Conservation (phyloP, 1,284 basidiomycete genomes). For the Phylloporus sp. region DNA sequence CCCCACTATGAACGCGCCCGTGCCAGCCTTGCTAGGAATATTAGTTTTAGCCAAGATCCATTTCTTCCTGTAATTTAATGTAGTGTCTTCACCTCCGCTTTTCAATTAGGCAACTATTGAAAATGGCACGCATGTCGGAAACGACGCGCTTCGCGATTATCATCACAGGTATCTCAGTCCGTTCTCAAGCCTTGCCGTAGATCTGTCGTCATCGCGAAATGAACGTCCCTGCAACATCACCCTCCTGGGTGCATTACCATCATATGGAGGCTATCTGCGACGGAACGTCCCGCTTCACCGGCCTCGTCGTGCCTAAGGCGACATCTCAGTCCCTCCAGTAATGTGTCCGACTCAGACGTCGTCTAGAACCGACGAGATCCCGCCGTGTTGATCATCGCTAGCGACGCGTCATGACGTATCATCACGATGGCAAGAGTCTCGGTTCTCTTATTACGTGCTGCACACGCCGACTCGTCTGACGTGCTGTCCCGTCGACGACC, state of each 20-base stretch:
- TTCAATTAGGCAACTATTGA: slow-evolving; percentile 21
- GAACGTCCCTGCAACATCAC: slow-evolving; percentile 20
- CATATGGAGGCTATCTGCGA: slow-evolving; percentile 18
- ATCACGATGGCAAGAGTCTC: slow-evolving; percentile 2
- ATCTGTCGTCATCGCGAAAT: slow-evolving; percentile 25
- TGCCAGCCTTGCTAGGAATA: slow-evolving; percentile 19
- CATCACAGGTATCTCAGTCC: slow-evolving; percentile 10
- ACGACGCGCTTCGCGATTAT: slow-evolving; percentile 30
- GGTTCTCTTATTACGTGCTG: slow-evolving; percentile 14
- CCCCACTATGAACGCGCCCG: slow-evolving; percentile 18
- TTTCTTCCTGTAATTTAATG: too few relatives aligned
- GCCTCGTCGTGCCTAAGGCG: background rate
- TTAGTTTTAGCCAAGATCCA: slow-evolving; percentile 10
- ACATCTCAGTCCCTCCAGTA: slow-evolving; percentile 9
- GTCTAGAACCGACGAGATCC: slow-evolving; percentile 11
- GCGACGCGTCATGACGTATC: slow-evolving; percentile 16
- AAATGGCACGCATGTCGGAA: slow-evolving; percentile 10
- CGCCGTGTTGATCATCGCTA: slow-evolving; percentile 12
- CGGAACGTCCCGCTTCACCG: slow-evolving; percentile 13
- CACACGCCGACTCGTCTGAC: slow-evolving; percentile 8
- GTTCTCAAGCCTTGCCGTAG: slow-evolving; percentile 18
- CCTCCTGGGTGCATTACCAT: slow-evolving; percentile 22
- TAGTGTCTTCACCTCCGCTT: slow-evolving; percentile 15
- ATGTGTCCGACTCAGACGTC: slow-evolving; percentile 6
- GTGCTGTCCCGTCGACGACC: background rate